A percentile compares a stretch with the other conserved stretches of the same genome.
These are phyloP conservation scores for Phytophthora crassamura DNA, from an alignment of 352 stramenopile species.

Conservation along the genomic window DNA sequence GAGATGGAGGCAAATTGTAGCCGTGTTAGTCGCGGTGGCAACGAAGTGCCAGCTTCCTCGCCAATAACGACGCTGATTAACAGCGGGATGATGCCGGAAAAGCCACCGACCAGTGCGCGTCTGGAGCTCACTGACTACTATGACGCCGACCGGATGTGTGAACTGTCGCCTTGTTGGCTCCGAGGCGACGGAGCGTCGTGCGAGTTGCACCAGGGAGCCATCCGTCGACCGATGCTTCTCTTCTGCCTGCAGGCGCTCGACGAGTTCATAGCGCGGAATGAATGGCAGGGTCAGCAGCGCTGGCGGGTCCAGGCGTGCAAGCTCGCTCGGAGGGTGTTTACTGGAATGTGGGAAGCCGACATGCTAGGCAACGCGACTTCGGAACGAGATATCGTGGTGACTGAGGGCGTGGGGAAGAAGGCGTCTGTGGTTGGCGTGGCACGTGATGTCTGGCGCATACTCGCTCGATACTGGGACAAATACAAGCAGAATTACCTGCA, in stretches of 20 bases:
- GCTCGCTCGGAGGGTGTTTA: slow-evolving; percentile 63
- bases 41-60: slow-evolving; percentile 3
- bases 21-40: slow-evolving; percentile 14
- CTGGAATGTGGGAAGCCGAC: slow-evolving; percentile 58
- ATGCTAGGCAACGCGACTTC: slow-evolving; percentile 23
- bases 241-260: slow-evolving; percentile 81
- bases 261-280: slow-evolving; percentile 64
- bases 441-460: slow-evolving; percentile 63
- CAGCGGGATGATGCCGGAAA: slow-evolving; percentile 27
- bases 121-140: slow-evolving; percentile 78
- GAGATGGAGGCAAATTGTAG: slow-evolving; percentile 17
- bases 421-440: slow-evolving; percentile 48
- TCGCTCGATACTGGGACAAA: slow-evolving; percentile 63
- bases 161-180: slow-evolving; percentile 71
- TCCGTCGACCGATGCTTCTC: slow-evolving; percentile 65
- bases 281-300: slow-evolving; percentile 35
- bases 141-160: slow-evolving; percentile 68
- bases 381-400: slow-evolving; percentile 45
- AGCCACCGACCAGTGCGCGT: slow-evolving; percentile 7
- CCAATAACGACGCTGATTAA: slow-evolving; percentile 48
- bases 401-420: slow-evolving; percentile 49
- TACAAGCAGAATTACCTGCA: slow-evolving; percentile 77
- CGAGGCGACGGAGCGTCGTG: slow-evolving; percentile 45
- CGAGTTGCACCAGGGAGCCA: slow-evolving; percentile 41
- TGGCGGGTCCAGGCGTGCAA: slow-evolving; percentile 61